Conservation (phyloP, 2,329 filamentous ascomycete species). For the Escovopsis sp. region DNA sequence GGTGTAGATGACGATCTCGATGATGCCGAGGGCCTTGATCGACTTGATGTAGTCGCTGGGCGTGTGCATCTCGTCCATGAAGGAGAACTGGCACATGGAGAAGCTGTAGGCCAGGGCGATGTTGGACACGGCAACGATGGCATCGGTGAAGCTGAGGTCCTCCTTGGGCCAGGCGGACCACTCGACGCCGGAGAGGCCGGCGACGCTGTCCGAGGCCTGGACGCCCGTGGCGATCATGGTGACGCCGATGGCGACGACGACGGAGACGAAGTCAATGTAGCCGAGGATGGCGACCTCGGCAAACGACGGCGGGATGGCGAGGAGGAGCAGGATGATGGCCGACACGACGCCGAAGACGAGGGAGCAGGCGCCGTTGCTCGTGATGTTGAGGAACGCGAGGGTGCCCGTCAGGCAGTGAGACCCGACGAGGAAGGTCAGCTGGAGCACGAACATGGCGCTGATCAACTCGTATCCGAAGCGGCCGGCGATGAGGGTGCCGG, state of each 20-base stretch:
- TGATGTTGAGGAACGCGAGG: constrained; percentile 53
- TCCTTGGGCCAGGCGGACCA: constrained; percentile 33
- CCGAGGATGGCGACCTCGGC: constrained; percentile 34
- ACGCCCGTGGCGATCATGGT: constrained; percentile 53
- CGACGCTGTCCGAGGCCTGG: constrained; percentile 14
- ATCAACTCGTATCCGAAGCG: constrained; percentile 46
- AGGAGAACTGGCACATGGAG: constrained; percentile 35
- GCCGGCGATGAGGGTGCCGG: constrained; percentile 47
- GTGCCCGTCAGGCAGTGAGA: constrained; percentile 59
- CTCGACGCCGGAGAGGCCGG: constrained; percentile 18
- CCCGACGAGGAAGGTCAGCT: constrained; percentile 54
- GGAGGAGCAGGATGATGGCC: constrained; percentile 28
- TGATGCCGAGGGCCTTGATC: constrained; percentile 44
- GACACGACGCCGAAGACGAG: constrained; percentile 31
- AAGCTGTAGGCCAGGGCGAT: constrained; percentile 58
- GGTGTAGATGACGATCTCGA: constrained; percentile 52
- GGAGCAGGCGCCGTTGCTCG: constrained; percentile 35
- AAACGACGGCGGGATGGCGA: constrained; percentile 34
- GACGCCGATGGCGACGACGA: constrained; percentile 47
- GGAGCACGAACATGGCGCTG: constrained; percentile 44
- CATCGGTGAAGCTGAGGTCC: constrained; percentile 33
- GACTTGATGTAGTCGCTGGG: constrained; percentile 35
- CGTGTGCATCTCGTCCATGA: constrained; percentile 40
- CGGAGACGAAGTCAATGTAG: constrained; percentile 45
- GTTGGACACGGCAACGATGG: constrained; percentile 48